These are phyloP conservation scores for Capronia epimyces DNA, from an alignment of 2,329 filamentous ascomycete species.

Conservation along the genomic window DNA sequence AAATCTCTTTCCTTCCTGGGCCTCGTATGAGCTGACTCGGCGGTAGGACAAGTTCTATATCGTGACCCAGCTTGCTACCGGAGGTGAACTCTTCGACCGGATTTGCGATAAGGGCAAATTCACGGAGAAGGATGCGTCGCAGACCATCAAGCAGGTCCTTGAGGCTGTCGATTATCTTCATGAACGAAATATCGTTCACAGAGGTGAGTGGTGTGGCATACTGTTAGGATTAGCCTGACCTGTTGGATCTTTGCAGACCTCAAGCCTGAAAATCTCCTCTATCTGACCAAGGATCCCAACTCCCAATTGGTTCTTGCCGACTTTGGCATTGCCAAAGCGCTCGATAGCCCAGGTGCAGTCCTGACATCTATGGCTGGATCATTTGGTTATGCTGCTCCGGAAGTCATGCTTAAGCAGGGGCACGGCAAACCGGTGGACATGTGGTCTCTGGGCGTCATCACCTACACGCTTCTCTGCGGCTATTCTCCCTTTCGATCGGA, in stretches of 20 bases:
- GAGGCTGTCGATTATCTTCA: constrained; percentile 93
- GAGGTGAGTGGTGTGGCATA: constrained; percentile 55
- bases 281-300: constrained; percentile 68
- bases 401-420: constrained; percentile 96
- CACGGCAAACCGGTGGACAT: constrained; percentile 98
- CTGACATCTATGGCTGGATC: constrained; percentile 98
- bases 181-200: constrained; percentile 87
- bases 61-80: constrained; percentile 90
- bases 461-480: constrained; percentile 93
- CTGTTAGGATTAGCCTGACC: not conserved
- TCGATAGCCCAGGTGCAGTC: constrained; percentile 83
- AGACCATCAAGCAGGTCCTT: constrained; percentile 91
- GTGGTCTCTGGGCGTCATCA: constrained; percentile 99
- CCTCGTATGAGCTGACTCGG: constrained; percentile 6
- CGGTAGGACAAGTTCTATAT: constrained; percentile 97
- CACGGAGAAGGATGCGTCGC: constrained; percentile 94
- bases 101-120: constrained; percentile 98
- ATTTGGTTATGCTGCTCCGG: constrained; percentile 93
- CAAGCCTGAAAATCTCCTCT: constrained; percentile 96
- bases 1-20: not conserved
- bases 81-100: constrained; percentile 93
- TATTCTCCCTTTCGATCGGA: constrained; percentile 98
- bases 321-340: constrained; percentile 97
- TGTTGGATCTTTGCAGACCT: constrained; percentile 62
- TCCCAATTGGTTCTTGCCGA: constrained; percentile 91